Conservation (phyloP, 2,329 filamentous ascomycete species). For the Clonostachys byssicola region DNA sequence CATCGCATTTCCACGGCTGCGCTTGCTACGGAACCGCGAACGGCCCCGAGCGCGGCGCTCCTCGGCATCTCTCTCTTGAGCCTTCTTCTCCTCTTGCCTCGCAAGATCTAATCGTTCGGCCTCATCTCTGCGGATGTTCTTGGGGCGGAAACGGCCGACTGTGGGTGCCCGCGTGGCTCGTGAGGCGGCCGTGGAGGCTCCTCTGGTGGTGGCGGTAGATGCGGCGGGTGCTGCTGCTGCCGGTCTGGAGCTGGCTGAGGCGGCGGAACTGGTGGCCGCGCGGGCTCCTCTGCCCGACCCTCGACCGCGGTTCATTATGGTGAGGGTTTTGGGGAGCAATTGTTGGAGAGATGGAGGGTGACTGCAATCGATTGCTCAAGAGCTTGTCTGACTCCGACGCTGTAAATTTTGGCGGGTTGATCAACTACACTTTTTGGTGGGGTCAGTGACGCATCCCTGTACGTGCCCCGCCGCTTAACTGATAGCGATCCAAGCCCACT, state of each 20-base stretch:
- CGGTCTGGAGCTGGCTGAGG: slow-evolving; percentile 1
- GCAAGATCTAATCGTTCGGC: slow-evolving; percentile 42
- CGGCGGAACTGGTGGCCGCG: neutral
- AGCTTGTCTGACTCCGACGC: no score
- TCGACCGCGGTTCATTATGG: slow-evolving; percentile 1
- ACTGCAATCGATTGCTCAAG: no score
- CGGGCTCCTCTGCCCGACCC: slow-evolving; percentile 1
- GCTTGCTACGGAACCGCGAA: slow-evolving; percentile 32
- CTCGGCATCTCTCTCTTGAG: slow-evolving; percentile 30
- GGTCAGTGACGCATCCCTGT: no score
- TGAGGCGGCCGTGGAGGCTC: slow-evolving; percentile 1
- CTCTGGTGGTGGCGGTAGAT: slow-evolving; percentile 1
- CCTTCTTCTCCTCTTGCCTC: slow-evolving; percentile 36
- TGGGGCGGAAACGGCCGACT: slow-evolving; percentile 38
- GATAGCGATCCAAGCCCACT: neutral
- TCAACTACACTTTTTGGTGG: no score
- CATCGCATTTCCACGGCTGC: slow-evolving; percentile 39
- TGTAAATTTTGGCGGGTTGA: no score
- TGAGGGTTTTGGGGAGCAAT: neutral
- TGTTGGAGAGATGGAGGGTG: neutral
- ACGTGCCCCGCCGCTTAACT: neutral
- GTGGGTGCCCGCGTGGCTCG: slow-evolving; percentile 19
- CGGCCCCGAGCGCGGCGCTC: slow-evolving; percentile 31
- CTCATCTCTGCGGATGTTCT: slow-evolving; percentile 44
- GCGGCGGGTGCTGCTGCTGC: slow-evolving; percentile 1